Evolutionary conservation across 768 basidiomycete species (phyloP).

Genomic region (Rhodotorula taiwanensis): DNA sequence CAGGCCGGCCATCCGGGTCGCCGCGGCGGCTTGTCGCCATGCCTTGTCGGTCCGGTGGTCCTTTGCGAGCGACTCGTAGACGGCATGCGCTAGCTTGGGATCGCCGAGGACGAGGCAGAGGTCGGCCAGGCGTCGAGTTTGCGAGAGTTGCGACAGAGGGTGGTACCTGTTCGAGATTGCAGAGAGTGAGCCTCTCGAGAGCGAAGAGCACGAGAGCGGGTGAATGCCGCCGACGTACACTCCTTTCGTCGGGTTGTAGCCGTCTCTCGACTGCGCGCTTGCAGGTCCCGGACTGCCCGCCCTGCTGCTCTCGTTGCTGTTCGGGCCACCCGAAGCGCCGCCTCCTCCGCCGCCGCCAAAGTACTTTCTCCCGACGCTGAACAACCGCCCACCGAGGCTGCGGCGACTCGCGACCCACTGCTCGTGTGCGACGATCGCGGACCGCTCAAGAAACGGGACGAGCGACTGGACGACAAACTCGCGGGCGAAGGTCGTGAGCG

Average conservation of each 20-base stretch:
- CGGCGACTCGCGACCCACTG: slow-evolving; percentile 39
- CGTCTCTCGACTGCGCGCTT: neutral
- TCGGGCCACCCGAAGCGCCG: neutral
- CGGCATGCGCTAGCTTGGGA: slow-evolving; percentile 66
- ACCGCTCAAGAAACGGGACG: slow-evolving; percentile 94
- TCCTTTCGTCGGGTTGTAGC: slow-evolving; percentile 45
- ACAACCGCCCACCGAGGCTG: slow-evolving; percentile 45
- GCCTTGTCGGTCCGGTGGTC: slow-evolving; percentile 52
- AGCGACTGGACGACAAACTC: slow-evolving; percentile 85
- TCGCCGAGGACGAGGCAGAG: slow-evolving; percentile 90
- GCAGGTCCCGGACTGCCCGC: neutral
- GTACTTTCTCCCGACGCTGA: slow-evolving; percentile 47
- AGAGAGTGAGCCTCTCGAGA: neutral
- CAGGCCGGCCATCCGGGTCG: slow-evolving; percentile 68
- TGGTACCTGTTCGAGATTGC: slow-evolving; percentile 43
- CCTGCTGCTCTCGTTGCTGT: slow-evolving; percentile 22
- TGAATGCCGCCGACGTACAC: slow-evolving; percentile 40
- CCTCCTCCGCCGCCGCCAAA: slow-evolving; percentile 42
- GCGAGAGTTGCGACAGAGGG: slow-evolving; percentile 41
- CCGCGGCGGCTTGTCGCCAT: slow-evolving; percentile 51
- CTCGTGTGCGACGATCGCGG: slow-evolving; percentile 91
- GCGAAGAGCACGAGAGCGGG: neutral
- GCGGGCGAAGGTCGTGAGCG: slow-evolving; percentile 67
- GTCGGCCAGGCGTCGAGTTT: slow-evolving; percentile 74
- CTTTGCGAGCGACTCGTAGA: slow-evolving; percentile 82